Evolutionary conservation across 148 eudicot genomes (phyloP).

Genomic region (Vaccinium macrocarpon): DNA sequence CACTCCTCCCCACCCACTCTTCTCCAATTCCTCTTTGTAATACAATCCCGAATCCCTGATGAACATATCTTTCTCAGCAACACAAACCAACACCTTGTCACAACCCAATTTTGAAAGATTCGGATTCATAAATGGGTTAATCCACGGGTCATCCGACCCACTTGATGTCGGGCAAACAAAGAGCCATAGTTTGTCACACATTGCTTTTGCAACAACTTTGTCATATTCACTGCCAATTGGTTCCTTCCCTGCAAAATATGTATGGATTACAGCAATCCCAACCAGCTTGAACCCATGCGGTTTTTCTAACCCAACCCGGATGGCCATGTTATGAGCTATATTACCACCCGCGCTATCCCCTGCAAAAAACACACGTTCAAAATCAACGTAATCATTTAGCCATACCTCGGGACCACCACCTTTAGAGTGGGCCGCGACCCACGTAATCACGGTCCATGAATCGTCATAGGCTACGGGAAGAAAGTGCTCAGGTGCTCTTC

Average conservation of each 20-base stretch:
- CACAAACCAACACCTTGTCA: too few species aligned
- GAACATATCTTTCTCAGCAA: too few species aligned
- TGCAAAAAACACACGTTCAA: conserved; percentile 25
- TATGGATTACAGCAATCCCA: conserved; percentile 38
- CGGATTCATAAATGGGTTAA: too few species aligned
- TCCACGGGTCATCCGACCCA: too few species aligned
- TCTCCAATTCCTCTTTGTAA: too few species aligned
- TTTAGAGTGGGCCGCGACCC: conserved; percentile 34
- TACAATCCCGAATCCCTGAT: too few species aligned
- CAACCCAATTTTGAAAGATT: too few species aligned
- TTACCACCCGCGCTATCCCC: conserved; percentile 65
- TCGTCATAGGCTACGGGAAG: conserved; percentile 46
- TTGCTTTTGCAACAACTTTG: too few species aligned
- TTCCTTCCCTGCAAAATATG: conserved; percentile 25
- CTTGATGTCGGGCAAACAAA: too few species aligned
- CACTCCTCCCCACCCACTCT: too few species aligned
- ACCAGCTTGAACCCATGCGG: not conserved
- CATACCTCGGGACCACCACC: conserved; percentile 36
- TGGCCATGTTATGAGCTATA: conserved; percentile 40
- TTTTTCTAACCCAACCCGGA: conserved; percentile 22
- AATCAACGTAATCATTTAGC: conserved; percentile 41
- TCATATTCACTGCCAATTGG: not conserved
- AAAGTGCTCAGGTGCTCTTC: conserved; percentile 55
- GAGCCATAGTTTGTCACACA: too few species aligned
- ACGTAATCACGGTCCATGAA: conserved; percentile 42